phyloP scores from a whole-genome alignment of 1,139 yeast species.

The Pichia sp. region DNA sequence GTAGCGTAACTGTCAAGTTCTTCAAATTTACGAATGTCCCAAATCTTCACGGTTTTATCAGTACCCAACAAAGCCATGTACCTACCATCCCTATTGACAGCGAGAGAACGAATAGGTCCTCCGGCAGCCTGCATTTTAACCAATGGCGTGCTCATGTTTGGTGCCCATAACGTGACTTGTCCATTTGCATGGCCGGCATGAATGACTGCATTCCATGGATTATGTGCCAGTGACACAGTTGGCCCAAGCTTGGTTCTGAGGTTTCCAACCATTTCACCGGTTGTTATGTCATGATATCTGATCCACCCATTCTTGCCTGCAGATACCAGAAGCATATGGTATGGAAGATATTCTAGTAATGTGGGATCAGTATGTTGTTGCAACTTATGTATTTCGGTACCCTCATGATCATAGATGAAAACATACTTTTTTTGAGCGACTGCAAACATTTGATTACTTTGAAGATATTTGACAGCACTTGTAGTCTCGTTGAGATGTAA shows the following conservation, averaged over 20 bases:
- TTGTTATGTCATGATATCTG: slow-evolving; percentile 91
- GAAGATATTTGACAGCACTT: slow-evolving; percentile 82
- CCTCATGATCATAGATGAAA: slow-evolving; percentile 84
- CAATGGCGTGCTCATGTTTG: slow-evolving; percentile 78
- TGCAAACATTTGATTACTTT: slow-evolving; percentile 90
- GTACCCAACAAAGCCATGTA: slow-evolving; percentile 94
- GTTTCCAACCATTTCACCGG: slow-evolving; percentile 83
- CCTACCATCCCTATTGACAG: slow-evolving; percentile 85
- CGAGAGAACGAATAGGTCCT: slow-evolving; percentile 83
- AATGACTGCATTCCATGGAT: slow-evolving; percentile 93
- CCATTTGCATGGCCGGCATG: slow-evolving; percentile 95
- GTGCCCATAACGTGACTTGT: slow-evolving; percentile 90
- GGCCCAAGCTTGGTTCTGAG: slow-evolving; percentile 86
- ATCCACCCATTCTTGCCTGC: slow-evolving; percentile 86
- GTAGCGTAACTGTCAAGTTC: slow-evolving; percentile 65
- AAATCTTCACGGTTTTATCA: slow-evolving; percentile 76
- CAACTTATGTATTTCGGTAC: slow-evolving; percentile 86
- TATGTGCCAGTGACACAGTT: slow-evolving; percentile 78
- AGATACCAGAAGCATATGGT: slow-evolving; percentile 80
- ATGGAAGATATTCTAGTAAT: slow-evolving; percentile 79
- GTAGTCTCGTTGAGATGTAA: slow-evolving; percentile 83
- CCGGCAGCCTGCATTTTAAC: slow-evolving; percentile 74
- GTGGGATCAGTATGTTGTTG: slow-evolving; percentile 87
- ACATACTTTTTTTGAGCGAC: slow-evolving; percentile 96
- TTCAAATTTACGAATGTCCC: slow-evolving; percentile 88